Evolutionary conservation across 2,329 filamentous ascomycete genomes (phyloP).

Genomic region (Penicillium verrucosum): DNA sequence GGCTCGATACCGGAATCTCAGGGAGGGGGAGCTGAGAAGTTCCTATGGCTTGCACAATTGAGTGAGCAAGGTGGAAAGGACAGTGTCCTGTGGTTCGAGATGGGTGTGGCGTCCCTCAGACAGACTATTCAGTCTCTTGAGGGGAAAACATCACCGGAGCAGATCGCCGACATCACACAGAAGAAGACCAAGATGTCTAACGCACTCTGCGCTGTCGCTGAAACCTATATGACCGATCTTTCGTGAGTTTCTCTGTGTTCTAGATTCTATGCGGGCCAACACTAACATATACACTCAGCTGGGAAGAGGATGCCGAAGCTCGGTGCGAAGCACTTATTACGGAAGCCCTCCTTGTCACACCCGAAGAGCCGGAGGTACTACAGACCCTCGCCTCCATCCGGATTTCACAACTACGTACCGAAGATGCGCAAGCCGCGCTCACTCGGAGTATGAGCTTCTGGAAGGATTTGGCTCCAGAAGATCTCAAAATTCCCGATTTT

Average conservation of each 20-base stretch:
- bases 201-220: slow-evolving; percentile 87
- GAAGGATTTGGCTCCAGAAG: slow-evolving; percentile 70
- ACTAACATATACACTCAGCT: slow-evolving; percentile 39
- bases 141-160: slow-evolving; percentile 42
- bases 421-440: slow-evolving; percentile 78
- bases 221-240: slow-evolving; percentile 98
- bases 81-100: slow-evolving; percentile 61
- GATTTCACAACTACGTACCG: slow-evolving; percentile 76
- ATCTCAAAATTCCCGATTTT: slow-evolving; percentile 77
- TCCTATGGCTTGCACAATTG: slow-evolving; percentile 89
- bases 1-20: slow-evolving; percentile 66
- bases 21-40: slow-evolving; percentile 88
- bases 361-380: slow-evolving; percentile 79
- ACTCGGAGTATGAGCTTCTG: slow-evolving; percentile 76
- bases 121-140: slow-evolving; percentile 65
- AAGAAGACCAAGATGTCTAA: slow-evolving; percentile 80
- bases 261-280: neutral
- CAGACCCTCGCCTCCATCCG: slow-evolving; percentile 92
- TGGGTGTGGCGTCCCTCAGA: slow-evolving; percentile 67
- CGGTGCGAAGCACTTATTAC: slow-evolving; percentile 86
- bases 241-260: slow-evolving; percentile 53
- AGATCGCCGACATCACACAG: slow-evolving; percentile 55
- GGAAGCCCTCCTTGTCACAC: slow-evolving; percentile 81
- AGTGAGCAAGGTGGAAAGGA: slow-evolving; percentile 61
- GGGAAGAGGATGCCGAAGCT: slow-evolving; percentile 84